These are phyloP conservation scores for Ophiosphaerella herpotricha DNA, from an alignment of 2,329 filamentous ascomycete species.

Conservation along the genomic window DNA sequence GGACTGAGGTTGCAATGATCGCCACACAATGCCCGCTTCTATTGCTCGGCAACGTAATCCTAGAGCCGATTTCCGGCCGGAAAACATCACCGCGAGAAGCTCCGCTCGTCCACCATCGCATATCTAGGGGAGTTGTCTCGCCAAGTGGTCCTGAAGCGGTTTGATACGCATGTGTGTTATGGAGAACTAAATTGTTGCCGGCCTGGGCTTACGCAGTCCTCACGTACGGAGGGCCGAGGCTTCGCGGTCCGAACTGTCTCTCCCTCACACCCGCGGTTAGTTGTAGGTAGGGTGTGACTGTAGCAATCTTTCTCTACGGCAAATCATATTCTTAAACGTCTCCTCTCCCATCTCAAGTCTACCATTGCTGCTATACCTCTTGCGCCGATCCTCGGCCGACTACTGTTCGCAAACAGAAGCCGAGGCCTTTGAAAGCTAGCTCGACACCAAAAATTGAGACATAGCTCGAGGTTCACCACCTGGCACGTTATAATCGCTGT, in stretches of 20 bases:
- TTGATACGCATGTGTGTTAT: slow-evolving; percentile 25
- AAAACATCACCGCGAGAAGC: slow-evolving; percentile 26
- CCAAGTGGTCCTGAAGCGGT: slow-evolving; percentile 22
- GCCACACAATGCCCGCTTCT: background rate
- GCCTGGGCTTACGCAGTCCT: slow-evolving; percentile 28
- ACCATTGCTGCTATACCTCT: slow-evolving; percentile 8
- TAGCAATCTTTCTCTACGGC: slow-evolving; percentile 18
- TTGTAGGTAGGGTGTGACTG: slow-evolving; percentile 29
- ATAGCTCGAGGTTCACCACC: slow-evolving; percentile 9
- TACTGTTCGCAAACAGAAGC: slow-evolving; percentile 21
- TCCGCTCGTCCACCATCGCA: slow-evolving; percentile 43
- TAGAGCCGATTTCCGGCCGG: slow-evolving; percentile 38
- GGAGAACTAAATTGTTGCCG: slow-evolving; percentile 9
- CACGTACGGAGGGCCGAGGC: slow-evolving; percentile 37
- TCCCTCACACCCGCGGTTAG: slow-evolving; percentile 42
- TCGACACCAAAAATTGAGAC: slow-evolving; percentile 19
- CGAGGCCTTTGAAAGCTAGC: slow-evolving; percentile 22
- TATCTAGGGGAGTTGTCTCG: slow-evolving; percentile 37
- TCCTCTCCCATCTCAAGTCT: slow-evolving; percentile 5
- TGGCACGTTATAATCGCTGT: slow-evolving; percentile 12
- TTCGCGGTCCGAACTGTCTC: slow-evolving; percentile 27
- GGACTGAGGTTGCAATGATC: background rate
- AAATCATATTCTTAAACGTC: slow-evolving; percentile 6
- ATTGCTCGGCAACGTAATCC: slow-evolving; percentile 15
- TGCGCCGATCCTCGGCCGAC: background rate